These are phyloP conservation scores for Umbellularia californica DNA, from an alignment of 164 flowering plant species.

Conservation along the genomic window DNA sequence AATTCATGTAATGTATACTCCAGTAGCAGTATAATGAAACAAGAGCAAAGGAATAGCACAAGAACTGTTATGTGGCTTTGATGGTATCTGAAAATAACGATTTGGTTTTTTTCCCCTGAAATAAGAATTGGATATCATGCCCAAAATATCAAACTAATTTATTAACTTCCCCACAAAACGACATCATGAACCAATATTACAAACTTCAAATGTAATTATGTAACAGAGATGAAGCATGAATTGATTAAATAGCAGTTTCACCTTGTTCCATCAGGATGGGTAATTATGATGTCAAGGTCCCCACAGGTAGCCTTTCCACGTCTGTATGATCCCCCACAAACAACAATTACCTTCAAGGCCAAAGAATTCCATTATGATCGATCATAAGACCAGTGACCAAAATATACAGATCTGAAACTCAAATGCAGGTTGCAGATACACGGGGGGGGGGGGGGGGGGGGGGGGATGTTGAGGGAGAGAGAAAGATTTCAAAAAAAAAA, in stretches of 20 bases:
- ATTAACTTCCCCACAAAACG: neutral
- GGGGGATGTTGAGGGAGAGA: no score
- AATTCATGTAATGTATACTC: neutral
- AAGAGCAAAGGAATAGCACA: neutral
- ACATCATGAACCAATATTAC: neutral
- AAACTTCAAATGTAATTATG: neutral
- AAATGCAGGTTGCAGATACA: no score
- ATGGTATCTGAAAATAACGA: neutral
- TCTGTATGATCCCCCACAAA: slow-evolving; percentile 95
- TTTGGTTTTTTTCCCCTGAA: neutral
- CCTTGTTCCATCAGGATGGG: slow-evolving; percentile 97
- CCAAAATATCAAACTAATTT: neutral
- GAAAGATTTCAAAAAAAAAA: no score
- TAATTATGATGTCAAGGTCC: slow-evolving; percentile 83
- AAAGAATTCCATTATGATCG: neutral
- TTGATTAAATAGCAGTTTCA: slow-evolving; percentile 8
- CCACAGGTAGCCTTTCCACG: slow-evolving; percentile 98
- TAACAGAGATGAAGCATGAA: neutral
- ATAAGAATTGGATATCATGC: neutral
- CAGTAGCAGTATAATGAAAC: neutral
- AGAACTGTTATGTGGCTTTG: neutral
- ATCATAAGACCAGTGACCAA: neutral
- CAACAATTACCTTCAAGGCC: slow-evolving; percentile 49
- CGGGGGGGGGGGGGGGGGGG: no score
- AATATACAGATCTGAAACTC: no score